Evolutionary conservation across 202 grass and related monocot genomes (phyloP).

Genomic region (Setaria italica): DNA sequence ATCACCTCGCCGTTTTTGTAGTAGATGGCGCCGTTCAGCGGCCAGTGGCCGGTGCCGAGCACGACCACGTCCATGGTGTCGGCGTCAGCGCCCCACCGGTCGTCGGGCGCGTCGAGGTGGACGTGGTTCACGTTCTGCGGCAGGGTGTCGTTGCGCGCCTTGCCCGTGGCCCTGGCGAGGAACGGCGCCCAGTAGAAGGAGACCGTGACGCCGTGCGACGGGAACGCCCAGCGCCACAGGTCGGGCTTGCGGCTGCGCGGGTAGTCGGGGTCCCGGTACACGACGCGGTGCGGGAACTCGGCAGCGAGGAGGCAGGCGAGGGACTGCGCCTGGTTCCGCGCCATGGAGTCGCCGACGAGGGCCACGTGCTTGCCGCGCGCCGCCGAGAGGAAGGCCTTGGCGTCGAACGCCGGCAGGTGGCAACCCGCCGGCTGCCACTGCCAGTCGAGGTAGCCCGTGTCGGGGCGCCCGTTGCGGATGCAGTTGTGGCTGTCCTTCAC

Average conservation of each 20-base stretch:
- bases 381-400: constrained; percentile 38
- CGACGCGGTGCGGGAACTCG: not conserved
- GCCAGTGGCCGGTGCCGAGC: constrained; percentile 50
- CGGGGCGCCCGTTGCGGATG: constrained; percentile 56
- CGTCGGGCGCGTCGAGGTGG: constrained; percentile 46
- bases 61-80: constrained; percentile 50
- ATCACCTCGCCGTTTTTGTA: constrained; percentile 28
- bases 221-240: constrained; percentile 55
- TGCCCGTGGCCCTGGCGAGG: constrained; percentile 42
- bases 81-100: constrained; percentile 39
- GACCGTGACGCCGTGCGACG: constrained; percentile 52
- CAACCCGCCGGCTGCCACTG: constrained; percentile 63
- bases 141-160: constrained; percentile 2
- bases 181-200: constrained; percentile 66
- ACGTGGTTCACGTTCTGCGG: constrained; percentile 41
- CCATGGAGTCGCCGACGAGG: constrained; percentile 42
- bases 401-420: constrained; percentile 43
- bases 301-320: not conserved
- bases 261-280: not conserved
- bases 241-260: not conserved
- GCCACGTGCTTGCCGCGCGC: not conserved
- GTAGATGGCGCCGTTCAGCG: constrained; percentile 46
- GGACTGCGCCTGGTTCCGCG: constrained; percentile 12
- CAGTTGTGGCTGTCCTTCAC: constrained; percentile 51
- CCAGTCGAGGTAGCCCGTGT: constrained; percentile 60